These are phyloP conservation scores for Candida germanica DNA, from an alignment of 805 yeast genomes.

Conservation along the genomic window DNA sequence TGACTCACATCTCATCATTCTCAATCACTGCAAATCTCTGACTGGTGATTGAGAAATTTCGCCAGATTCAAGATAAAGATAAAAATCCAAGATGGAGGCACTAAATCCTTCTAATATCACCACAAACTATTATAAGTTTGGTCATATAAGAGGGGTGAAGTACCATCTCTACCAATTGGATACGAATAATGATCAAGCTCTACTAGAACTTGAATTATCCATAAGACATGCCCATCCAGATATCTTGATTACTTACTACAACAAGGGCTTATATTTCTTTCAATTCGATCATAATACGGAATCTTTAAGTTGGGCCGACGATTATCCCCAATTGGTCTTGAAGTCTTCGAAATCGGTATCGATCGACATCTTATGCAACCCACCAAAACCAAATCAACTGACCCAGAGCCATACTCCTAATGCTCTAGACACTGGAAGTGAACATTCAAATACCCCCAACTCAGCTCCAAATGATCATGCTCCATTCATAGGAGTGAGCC, in stretches of 20 bases:
- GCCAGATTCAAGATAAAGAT: too few relatives aligned
- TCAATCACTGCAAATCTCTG: too few relatives aligned
- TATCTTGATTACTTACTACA: slow-evolving; percentile 39
- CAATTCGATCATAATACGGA: slow-evolving; percentile 25
- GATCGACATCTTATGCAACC: slow-evolving; percentile 27
- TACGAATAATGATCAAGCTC: slow-evolving; percentile 32
- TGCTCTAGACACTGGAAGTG: not conserved
- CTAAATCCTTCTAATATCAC: slow-evolving; percentile 23
- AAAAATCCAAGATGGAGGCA: slow-evolving; percentile 8
- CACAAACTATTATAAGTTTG: slow-evolving; percentile 41
- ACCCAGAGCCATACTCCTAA: not conserved
- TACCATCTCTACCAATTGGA: slow-evolving; percentile 29
- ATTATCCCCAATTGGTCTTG: slow-evolving; percentile 23
- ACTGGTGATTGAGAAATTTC: too few relatives aligned
- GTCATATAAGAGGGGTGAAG: slow-evolving; percentile 29
- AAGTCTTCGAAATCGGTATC: slow-evolving; percentile 21
- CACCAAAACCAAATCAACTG: slow-evolving; percentile 19
- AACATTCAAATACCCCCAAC: slow-evolving; percentile 5
- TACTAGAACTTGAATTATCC: slow-evolving; percentile 36
- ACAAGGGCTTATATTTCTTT: slow-evolving; percentile 37
- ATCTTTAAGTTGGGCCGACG: slow-evolving; percentile 15
- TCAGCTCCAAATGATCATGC: slow-evolving; percentile 17
- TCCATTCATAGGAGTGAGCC: slow-evolving; percentile 33
- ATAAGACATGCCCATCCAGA: slow-evolving; percentile 36
- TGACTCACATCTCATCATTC: too few relatives aligned